Evolutionary conservation across 1,139 yeast genomes (phyloP).

Genomic region (Taiozyma onychis): DNA sequence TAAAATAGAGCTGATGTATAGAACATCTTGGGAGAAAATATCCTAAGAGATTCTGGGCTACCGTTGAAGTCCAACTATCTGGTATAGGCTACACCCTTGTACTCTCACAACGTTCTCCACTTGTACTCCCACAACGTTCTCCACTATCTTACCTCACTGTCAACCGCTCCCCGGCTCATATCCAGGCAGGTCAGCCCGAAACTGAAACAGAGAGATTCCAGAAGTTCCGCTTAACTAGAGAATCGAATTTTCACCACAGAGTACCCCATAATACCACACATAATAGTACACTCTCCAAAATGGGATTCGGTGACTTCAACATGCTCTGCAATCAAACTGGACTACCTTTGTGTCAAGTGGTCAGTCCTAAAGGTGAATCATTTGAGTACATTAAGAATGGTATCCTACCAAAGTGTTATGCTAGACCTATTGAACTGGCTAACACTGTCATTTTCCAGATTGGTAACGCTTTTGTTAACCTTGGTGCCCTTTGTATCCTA

Average conservation of each 20-base stretch:
- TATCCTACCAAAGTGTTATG: constrained; percentile 70
- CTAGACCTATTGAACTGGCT: constrained; percentile 80
- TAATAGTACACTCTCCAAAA: constrained; percentile 10
- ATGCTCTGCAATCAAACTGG: constrained; percentile 63
- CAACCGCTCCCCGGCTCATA: not conserved
- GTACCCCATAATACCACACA: not conserved
- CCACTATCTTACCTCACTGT: not conserved
- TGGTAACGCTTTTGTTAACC: constrained; percentile 85
- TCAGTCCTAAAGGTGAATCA: constrained; percentile 30
- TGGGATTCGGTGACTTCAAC: constrained; percentile 67
- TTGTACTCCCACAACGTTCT: not conserved
- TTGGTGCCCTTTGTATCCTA: constrained; percentile 62
- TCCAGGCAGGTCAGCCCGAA: not conserved
- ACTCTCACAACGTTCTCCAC: not conserved
- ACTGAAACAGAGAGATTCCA: not conserved
- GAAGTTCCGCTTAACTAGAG: not conserved
- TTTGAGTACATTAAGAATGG: constrained; percentile 41
- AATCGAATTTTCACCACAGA: not conserved
- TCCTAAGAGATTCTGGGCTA: no score
- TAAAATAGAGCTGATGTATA: not conserved
- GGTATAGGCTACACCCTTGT: not conserved
- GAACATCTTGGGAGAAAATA: not conserved
- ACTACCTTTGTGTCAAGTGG: constrained; percentile 71
- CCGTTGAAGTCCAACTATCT: not conserved
- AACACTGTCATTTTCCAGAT: constrained; percentile 87